phyloP scores from a whole-genome alignment of 2,329 filamentous ascomycete genomes.

The Xylaria arbuscula region DNA sequence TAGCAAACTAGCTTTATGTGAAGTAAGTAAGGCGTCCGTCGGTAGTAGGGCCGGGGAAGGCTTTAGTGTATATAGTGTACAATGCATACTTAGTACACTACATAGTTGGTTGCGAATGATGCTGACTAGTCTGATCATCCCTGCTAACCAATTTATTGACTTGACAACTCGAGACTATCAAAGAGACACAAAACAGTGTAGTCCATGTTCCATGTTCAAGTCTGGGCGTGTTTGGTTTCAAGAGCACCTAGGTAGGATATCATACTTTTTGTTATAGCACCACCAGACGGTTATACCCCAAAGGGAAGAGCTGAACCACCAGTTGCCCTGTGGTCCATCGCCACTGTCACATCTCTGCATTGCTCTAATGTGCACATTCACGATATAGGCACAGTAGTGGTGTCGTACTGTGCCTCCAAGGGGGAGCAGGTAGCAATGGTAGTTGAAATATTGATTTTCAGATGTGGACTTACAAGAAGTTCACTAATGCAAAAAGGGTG shows the following conservation, averaged over 20 bases:
- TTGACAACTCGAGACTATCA: conserved; percentile 6
- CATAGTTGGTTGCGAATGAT: conserved; percentile 12
- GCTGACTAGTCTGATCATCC: conserved; percentile 18
- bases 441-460: conserved; percentile 26
- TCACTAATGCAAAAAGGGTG: conserved; percentile 30
- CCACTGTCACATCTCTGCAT: conserved; percentile 27
- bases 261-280: conserved; percentile 6
- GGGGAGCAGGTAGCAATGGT: conserved; percentile 16
- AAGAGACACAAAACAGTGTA: neutral
- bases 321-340: conserved; percentile 18
- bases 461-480: conserved; percentile 22
- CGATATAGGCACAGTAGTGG: neutral
- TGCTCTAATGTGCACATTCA: conserved; percentile 23
- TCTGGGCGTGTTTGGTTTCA: neutral
- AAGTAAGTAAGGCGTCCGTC: conserved; percentile 2
- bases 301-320: conserved; percentile 26
- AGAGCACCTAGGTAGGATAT: neutral
- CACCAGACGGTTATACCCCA: conserved; percentile 3
- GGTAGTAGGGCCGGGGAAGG: neutral
- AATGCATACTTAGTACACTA: neutral
- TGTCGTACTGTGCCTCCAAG: neutral
- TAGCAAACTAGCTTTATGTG: neutral
- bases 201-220: conserved; percentile 2
- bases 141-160: conserved; percentile 2
- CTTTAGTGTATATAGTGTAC: neutral